Evolutionary conservation across 2,329 filamentous ascomycete genomes (phyloP).

Genomic region (Aureobasidium musti): DNA sequence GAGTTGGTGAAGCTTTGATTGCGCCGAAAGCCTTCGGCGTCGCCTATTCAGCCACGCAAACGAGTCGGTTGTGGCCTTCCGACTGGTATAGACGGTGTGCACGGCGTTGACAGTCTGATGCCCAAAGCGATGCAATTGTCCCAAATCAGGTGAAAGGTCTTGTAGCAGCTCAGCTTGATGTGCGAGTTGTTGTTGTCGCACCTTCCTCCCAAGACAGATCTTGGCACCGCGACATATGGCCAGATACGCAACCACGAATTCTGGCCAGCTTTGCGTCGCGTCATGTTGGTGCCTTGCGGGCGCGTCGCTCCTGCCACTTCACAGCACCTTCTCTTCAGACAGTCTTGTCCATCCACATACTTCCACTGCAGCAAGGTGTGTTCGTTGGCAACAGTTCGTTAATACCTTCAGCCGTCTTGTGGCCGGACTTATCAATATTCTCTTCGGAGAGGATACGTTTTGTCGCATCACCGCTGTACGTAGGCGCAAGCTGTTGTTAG

Average conservation of each 20-base stretch:
- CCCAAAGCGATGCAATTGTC: neutral
- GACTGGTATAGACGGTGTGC: constrained; percentile 8
- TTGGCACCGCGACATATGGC: neutral
- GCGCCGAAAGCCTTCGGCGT: constrained; percentile 14
- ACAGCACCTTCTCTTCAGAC: neutral
- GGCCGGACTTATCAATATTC: constrained; percentile 14
- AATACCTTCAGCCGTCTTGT: constrained; percentile 16
- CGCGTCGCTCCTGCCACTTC: neutral
- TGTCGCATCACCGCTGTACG: constrained; percentile 13
- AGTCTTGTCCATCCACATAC: neutral
- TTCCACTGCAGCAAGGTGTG: neutral
- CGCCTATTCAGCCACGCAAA: constrained; percentile 3
- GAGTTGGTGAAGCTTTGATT: constrained; percentile 18
- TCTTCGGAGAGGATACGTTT: constrained; percentile 24
- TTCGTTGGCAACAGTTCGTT: constrained; percentile 13
- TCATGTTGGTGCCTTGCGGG: constrained; percentile 10
- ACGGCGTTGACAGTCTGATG: neutral
- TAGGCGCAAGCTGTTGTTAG: neutral
- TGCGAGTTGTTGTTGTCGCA: neutral
- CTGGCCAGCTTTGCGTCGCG: neutral
- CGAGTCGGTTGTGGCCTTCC: neutral
- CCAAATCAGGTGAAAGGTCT: constrained; percentile 19
- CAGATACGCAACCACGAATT: neutral
- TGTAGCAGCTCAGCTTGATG: neutral
- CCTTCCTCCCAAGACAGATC: neutral